phyloP scores from a whole-genome alignment of 2,329 filamentous ascomycete genomes.

The Botrytis pseudocinerea region DNA sequence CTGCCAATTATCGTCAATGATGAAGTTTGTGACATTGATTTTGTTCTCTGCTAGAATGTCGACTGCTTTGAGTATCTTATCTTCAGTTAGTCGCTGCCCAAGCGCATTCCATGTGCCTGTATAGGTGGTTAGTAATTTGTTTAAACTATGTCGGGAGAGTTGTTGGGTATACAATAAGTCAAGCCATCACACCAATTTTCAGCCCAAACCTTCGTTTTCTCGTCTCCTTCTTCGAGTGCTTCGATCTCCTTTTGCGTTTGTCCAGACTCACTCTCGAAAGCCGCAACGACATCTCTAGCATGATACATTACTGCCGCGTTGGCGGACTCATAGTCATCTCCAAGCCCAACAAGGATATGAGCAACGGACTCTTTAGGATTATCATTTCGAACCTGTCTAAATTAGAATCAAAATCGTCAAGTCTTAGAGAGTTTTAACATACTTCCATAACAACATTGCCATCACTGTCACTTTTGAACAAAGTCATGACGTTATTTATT shows the following conservation, averaged over 20 bases:
- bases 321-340: conserved; percentile 71
- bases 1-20: conserved; percentile 98
- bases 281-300: conserved; percentile 65
- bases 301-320: conserved; percentile 84
- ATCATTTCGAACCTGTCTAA: conserved; percentile 65
- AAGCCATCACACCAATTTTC: conserved; percentile 91
- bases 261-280: conserved; percentile 46
- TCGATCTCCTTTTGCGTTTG: conserved; percentile 50
- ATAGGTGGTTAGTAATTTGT: background rate
- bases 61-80: conserved; percentile 75
- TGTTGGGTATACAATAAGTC: conserved; percentile 65
- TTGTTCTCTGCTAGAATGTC: conserved; percentile 67
- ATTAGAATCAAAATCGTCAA: background rate
- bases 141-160: background rate
- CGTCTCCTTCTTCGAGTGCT: conserved; percentile 49
- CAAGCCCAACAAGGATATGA: conserved; percentile 68
- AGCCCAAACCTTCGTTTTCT: conserved; percentile 60
- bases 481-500: conserved; percentile 66
- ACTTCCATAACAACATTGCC: conserved; percentile 69
- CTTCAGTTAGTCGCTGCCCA: conserved; percentile 77
- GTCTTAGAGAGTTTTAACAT: conserved; percentile 28
- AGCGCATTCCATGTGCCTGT: conserved; percentile 88
- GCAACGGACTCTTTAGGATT: conserved; percentile 54
- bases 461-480: conserved; percentile 64
- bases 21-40: conserved; percentile 80